Evolutionary conservation across 352 stramenopile species (phyloP).

Genomic region (Pythium brassicae): DNA sequence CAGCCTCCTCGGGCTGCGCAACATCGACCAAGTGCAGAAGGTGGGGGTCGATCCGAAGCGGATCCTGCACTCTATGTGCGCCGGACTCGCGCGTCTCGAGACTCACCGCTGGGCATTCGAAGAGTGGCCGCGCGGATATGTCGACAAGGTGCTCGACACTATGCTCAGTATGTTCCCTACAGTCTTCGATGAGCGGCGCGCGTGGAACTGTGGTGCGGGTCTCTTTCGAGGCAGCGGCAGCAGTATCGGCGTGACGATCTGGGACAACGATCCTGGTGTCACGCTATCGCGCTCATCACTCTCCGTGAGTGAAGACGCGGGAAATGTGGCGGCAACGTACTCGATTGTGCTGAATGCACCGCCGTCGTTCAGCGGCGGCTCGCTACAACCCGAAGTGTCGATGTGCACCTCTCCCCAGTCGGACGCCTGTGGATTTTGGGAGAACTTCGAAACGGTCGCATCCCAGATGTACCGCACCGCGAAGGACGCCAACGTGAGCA

Average conservation of each 20-base stretch:
- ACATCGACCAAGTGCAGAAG: constrained; percentile 38
- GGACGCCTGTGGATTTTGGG: constrained; percentile 48
- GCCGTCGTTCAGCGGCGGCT: constrained; percentile 16
- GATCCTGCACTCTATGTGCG: constrained; percentile 45
- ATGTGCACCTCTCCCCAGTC: constrained; percentile 30
- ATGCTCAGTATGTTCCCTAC: constrained; percentile 51
- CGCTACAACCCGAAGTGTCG: constrained; percentile 10
- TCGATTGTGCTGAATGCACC: constrained; percentile 65
- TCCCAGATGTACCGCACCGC: constrained; percentile 23
- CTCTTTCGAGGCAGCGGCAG: constrained; percentile 29
- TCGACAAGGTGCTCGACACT: constrained; percentile 35
- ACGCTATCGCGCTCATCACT: constrained; percentile 44
- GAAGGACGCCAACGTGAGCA: constrained; percentile 39
- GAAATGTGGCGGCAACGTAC: constrained; percentile 22
- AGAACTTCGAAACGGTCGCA: constrained; percentile 27
- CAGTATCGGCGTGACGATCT: constrained; percentile 57
- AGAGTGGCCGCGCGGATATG: constrained; percentile 48
- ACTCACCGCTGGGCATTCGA: constrained; percentile 57
- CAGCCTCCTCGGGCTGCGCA: constrained; percentile 63
- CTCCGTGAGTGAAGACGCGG: constrained; percentile 27
- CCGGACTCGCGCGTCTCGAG: constrained; percentile 46
- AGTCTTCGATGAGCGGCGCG: constrained; percentile 36
- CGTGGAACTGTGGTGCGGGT: constrained; percentile 65
- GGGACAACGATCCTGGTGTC: constrained; percentile 73
- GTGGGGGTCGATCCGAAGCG: constrained; percentile 31